Conservation (phyloP, 2,329 filamentous ascomycete genomes). For the Aaosphaeria pasadenensis region DNA sequence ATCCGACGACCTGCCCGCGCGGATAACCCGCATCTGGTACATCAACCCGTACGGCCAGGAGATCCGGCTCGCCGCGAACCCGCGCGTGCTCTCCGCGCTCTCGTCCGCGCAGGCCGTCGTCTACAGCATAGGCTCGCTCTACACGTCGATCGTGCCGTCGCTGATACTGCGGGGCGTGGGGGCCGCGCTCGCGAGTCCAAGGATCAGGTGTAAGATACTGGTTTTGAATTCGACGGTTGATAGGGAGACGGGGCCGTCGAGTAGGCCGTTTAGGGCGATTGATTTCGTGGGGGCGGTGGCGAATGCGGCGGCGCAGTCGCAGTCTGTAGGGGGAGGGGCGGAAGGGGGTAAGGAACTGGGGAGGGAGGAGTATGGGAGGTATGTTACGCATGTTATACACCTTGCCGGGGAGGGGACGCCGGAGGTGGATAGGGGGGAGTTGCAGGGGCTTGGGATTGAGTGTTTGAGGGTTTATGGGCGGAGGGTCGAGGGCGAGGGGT, state of each 20-base stretch:
- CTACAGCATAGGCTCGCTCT: slow-evolving; percentile 92
- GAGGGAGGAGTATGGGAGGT: slow-evolving; percentile 51
- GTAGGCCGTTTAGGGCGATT: slow-evolving; percentile 63
- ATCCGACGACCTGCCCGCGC: slow-evolving; percentile 71
- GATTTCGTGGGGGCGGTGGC: slow-evolving; percentile 83
- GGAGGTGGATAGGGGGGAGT: slow-evolving; percentile 62
- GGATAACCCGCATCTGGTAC: slow-evolving; percentile 87
- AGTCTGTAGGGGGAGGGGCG: slow-evolving; percentile 19
- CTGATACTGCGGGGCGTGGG: slow-evolving; percentile 77
- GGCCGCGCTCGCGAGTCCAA: slow-evolving; percentile 54
- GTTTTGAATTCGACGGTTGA: slow-evolving; percentile 83
- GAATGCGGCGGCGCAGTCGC: slow-evolving; percentile 61
- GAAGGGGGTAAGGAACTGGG: neutral
- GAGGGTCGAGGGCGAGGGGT: slow-evolving; percentile 52
- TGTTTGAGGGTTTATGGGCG: slow-evolving; percentile 74
- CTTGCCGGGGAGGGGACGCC: slow-evolving; percentile 71
- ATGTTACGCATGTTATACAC: slow-evolving; percentile 82
- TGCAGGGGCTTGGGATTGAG: slow-evolving; percentile 70
- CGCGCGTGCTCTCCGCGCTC: slow-evolving; percentile 71
- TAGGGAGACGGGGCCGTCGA: slow-evolving; percentile 76
- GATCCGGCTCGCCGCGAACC: slow-evolving; percentile 80
- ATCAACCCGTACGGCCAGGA: slow-evolving; percentile 99
- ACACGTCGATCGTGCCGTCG: slow-evolving; percentile 83
- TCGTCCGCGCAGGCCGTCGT: slow-evolving; percentile 65
- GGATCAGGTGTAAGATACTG: slow-evolving; percentile 69